Base-by-base conservation (phyloP, 1,284 basidiomycete genomes). In the Coniferiporia weirii region DNA sequence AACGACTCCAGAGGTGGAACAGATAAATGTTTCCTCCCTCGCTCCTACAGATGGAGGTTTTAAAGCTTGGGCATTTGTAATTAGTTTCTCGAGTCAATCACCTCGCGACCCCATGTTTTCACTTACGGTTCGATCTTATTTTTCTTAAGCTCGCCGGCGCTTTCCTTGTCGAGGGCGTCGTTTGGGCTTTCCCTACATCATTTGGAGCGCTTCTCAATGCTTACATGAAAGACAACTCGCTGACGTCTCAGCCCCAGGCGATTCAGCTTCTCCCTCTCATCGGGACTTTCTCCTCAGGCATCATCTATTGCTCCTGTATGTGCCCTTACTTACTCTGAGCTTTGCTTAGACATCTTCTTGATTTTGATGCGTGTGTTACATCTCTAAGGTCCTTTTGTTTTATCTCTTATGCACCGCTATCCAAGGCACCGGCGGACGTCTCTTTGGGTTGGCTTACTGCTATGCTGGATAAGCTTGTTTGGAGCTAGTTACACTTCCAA, bases 101-200 rank as follows among this genome's bases (percentile, higher is more conserved):
- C 5, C 27, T 27, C 27, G 27, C 27, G 40, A 43, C n/a, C 3
- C 40, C 10, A 3, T 12, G 40, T n/a, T 43, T n/a, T n/a, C 40
- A n/a, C 40, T 8, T 43, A n/a, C n/a, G 7, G 10, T 12, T 43
- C 40, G 12, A 3, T 12, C n/a, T 43, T 13, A 43, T 43, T 62
- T 53, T n/a, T 58, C 20, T 62, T 10, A 62, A 75, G 68, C 66
- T 75, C 1, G 62, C 64, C 4, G 71, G 68, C 9, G 71, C 72
- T 6, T 75, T 73, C 59, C 40, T 72, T 20, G 68, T 75, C 4
- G 72, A 75, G 54, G 70, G 70, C 27, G 66, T 77, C 50, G 68
- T 76, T 19, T 77, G 75, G 75, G 73, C 75, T 3, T 69, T 74
- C 44, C 73, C 73, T 0, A 64, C 61, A 20, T 64, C 74, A 10